phyloP scores from a whole-genome alignment of 305 asterid species.

The Salvia sclarea region DNA sequence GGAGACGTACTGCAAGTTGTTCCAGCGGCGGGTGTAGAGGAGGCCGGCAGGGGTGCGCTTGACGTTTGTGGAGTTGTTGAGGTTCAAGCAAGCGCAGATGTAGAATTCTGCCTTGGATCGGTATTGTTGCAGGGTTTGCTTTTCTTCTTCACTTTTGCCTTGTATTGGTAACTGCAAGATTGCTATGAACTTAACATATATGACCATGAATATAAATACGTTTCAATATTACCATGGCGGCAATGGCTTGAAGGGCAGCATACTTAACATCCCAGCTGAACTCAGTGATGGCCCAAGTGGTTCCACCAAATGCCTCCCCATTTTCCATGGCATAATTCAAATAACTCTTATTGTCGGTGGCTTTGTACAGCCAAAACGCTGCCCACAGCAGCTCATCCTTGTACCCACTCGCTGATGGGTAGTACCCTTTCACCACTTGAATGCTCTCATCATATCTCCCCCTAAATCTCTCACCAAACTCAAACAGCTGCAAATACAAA shows the following conservation, averaged over 20 bases:
- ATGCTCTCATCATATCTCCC: constrained; percentile 65
- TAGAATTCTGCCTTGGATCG: constrained; percentile 56
- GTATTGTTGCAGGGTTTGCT: constrained; percentile 43
- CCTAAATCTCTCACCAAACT: constrained; percentile 67
- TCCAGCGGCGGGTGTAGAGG: constrained; percentile 64
- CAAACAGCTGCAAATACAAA: constrained; percentile 73
- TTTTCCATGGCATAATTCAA: constrained; percentile 54
- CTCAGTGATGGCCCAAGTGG: constrained; percentile 71
- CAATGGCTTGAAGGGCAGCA: constrained; percentile 66
- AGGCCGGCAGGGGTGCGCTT: constrained; percentile 72
- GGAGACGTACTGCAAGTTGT: constrained; percentile 80
- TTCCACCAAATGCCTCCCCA: constrained; percentile 66
- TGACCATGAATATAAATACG: too few relatives aligned
- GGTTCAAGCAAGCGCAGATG: constrained; percentile 60
- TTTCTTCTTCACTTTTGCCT: constrained; percentile 31
- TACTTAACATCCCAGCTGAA: constrained; percentile 86
- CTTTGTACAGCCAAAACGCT: constrained; percentile 69
- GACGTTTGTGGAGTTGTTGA: constrained; percentile 53
- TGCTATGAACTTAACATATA: too few relatives aligned
- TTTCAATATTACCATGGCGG: constrained; percentile 59
- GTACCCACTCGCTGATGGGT: constrained; percentile 69
- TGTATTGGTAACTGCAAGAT: constrained; percentile 47
- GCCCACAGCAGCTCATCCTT: constrained; percentile 90
- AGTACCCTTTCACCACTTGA: constrained; percentile 57
- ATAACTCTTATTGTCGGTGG: constrained; percentile 54